Conservation (phyloP, 1,284 basidiomycete genomes). For the Anthracocystis walkeri region DNA sequence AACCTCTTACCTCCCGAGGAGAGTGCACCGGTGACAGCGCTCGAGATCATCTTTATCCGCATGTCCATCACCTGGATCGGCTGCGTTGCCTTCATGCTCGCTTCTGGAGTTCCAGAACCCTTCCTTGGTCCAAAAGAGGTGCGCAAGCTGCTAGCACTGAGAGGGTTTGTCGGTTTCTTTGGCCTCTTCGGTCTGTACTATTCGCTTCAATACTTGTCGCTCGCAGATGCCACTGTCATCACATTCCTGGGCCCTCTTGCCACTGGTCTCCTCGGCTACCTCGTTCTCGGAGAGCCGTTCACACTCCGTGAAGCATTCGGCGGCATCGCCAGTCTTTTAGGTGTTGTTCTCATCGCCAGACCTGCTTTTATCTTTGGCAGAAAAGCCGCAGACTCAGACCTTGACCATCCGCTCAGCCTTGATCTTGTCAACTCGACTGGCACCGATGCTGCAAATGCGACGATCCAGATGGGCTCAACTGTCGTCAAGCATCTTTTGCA, state of each 20-base stretch:
- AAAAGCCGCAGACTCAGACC: constrained; percentile 35
- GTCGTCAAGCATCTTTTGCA: constrained; percentile 28
- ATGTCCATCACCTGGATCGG: constrained; percentile 72
- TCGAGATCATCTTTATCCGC: constrained; percentile 73
- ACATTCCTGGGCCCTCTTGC: constrained; percentile 80
- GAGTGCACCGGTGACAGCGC: constrained; percentile 34
- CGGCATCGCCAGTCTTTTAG: constrained; percentile 76
- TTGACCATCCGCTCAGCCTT: constrained; percentile 19
- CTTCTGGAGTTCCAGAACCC: constrained; percentile 76
- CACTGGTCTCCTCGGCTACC: constrained; percentile 77
- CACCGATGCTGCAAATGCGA: constrained; percentile 7
- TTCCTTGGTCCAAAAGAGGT: constrained; percentile 78
- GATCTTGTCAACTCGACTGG: constrained; percentile 9
- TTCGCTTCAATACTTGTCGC: constrained; percentile 77
- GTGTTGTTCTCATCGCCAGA: constrained; percentile 75
- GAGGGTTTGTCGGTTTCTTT: constrained; percentile 77
- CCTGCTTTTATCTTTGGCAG: constrained; percentile 53
- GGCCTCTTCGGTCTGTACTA: constrained; percentile 76
- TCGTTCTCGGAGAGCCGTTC: constrained; percentile 79
- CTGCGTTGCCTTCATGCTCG: constrained; percentile 61
- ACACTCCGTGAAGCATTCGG: constrained; percentile 76
- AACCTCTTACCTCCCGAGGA: constrained; percentile 73
- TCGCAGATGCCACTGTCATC: constrained; percentile 81
- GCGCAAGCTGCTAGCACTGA: constrained; percentile 74
- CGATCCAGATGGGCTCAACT: constrained; percentile 12